Evolutionary conservation across 2,329 filamentous ascomycete species (phyloP).

Genomic region (Gyromitra esculenta): DNA sequence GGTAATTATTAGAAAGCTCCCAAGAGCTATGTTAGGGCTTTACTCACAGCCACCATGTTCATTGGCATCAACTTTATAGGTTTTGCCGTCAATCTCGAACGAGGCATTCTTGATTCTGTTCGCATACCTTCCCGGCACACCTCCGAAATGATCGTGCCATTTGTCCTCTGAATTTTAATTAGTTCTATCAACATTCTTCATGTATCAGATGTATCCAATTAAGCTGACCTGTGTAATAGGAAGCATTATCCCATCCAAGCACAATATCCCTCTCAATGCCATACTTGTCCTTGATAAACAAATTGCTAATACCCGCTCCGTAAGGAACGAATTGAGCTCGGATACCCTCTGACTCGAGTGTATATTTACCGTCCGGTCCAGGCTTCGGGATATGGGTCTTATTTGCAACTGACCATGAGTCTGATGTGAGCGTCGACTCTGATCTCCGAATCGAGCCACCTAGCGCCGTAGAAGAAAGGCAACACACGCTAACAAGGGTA

Average conservation of each 20-base stretch:
- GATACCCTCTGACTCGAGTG: conserved; percentile 73
- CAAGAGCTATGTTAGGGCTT: background rate
- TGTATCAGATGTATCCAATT: background rate
- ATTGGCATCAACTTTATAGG: conserved; percentile 71
- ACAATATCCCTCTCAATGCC: conserved; percentile 76
- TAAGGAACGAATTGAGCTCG: conserved; percentile 69
- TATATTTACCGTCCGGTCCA: conserved; percentile 74
- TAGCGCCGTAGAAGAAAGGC: conserved; percentile 12
- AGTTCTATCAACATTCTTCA: background rate
- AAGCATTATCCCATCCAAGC: conserved; percentile 78
- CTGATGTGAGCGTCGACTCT: conserved; percentile 13
- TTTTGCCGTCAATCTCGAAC: conserved; percentile 72
- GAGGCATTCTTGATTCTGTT: conserved; percentile 83
- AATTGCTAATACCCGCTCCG: conserved; percentile 76
- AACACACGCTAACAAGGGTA: conserved; percentile 30
- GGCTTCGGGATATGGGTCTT: conserved; percentile 16
- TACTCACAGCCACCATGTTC: conserved; percentile 50
- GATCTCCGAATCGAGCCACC: conserved; percentile 21
- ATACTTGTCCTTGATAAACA: conserved; percentile 75
- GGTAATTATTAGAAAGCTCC: background rate
- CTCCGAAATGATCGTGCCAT: conserved; percentile 75
- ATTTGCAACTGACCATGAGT: conserved; percentile 11
- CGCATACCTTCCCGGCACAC: conserved; percentile 79
- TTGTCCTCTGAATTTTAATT: conserved; percentile 48
- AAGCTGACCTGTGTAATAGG: conserved; percentile 66